Percentiles rank a stretch among this genome's conserved stretches.
phyloP scores from a whole-genome alignment of 2,329 filamentous ascomycete species.

The Talaromyces islandicus region DNA sequence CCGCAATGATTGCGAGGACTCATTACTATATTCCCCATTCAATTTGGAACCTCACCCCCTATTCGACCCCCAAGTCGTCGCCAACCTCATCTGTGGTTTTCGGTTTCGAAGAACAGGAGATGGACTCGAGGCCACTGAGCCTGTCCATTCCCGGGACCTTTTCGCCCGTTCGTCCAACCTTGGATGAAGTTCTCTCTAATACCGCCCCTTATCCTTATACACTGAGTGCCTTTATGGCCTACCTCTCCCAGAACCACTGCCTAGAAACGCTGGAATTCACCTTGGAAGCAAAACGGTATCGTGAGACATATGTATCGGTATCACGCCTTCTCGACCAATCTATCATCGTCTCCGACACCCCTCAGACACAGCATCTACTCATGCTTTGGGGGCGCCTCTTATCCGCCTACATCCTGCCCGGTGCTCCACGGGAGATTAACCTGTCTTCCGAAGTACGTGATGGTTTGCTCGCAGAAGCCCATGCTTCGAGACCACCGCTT shows the following conservation, averaged over 20 bases:
- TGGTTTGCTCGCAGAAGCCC: constrained; percentile 61
- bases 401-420: constrained; percentile 82
- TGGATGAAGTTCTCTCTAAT: constrained; percentile 84
- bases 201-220: constrained; percentile 83
- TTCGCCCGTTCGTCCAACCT: constrained; percentile 57
- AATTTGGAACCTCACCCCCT: constrained; percentile 35
- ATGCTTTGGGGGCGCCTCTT: constrained; percentile 83
- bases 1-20: constrained; percentile 36
- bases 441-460: constrained; percentile 81
- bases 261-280: constrained; percentile 95
- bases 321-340: constrained; percentile 45
- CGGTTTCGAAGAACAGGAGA: constrained; percentile 34
- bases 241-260: constrained; percentile 94
- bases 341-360: constrained; percentile 45
- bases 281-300: constrained; percentile 84
- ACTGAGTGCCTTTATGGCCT: constrained; percentile 88
- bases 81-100: constrained; percentile 38
- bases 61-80: constrained; percentile 40
- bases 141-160: constrained; percentile 35
- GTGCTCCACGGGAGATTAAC: constrained; percentile 82
- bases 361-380: constrained; percentile 63
- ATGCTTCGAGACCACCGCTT: constrained; percentile 56
- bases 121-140: constrained; percentile 42
- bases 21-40: constrained; percentile 27
- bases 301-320: constrained; percentile 57